Percentiles rank a stretch among this genome's conserved stretches.
phyloP scores from a whole-genome alignment of 306 rosid species.

The Oxytropis ochrocephala region DNA sequence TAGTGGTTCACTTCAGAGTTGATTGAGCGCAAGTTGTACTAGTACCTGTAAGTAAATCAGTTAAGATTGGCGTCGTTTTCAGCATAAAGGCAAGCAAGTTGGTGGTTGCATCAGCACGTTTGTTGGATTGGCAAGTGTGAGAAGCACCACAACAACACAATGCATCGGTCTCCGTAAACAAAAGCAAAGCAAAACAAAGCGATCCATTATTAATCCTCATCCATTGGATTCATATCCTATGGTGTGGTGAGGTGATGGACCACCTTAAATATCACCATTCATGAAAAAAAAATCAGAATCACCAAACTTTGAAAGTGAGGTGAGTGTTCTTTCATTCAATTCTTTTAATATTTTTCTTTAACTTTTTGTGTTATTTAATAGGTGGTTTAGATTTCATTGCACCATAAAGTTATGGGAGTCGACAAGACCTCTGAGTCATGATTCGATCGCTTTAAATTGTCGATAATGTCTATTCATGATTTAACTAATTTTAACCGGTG shows the following conservation, averaged over 20 bases:
- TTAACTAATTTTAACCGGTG: no score
- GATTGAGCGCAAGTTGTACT: constrained; percentile 7
- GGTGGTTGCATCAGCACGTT: background rate
- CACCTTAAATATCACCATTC: background rate
- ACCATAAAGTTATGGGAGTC: no score
- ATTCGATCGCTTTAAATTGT: no score
- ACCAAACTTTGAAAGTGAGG: background rate
- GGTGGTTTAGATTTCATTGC: no score
- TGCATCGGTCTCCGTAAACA: background rate
- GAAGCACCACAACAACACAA: background rate
- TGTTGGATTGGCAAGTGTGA: constrained; percentile 9
- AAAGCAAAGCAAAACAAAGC: background rate
- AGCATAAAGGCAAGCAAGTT: constrained; percentile 11
- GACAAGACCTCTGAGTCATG: no score
- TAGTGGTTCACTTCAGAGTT: no score
- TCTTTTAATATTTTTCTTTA: no score
- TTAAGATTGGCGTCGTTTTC: constrained; percentile 16
- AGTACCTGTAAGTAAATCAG: background rate
- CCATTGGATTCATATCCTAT: no score
- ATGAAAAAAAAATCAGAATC: background rate
- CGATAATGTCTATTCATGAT: no score
- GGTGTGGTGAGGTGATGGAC: constrained; percentile 15
- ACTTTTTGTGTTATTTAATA: no score
- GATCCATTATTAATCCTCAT: background rate
- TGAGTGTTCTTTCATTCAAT: no score